These are phyloP conservation scores for Capsicum rhomboideum DNA, from an alignment of 257 asterid species.

Conservation along the genomic window DNA sequence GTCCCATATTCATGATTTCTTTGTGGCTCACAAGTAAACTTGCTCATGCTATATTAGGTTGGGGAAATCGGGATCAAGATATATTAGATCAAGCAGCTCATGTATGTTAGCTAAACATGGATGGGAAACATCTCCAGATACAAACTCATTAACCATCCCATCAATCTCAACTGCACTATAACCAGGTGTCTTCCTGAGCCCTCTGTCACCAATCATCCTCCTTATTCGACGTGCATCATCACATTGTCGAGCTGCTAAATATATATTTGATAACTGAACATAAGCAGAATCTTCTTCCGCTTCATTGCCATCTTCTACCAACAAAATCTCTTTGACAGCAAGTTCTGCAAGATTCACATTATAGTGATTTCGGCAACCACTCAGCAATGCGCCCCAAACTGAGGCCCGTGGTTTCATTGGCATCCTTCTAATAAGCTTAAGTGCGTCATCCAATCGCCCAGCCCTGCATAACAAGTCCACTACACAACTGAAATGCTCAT, in stretches of 20 bases:
- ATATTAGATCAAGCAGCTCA: conserved; percentile 14
- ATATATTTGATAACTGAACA: conserved; percentile 33
- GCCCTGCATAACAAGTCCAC: conserved; percentile 32
- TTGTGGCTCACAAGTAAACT: not conserved
- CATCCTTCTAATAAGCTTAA: conserved; percentile 27
- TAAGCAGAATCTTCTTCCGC: conserved; percentile 32
- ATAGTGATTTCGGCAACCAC: conserved; percentile 27
- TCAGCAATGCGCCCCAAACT: conserved; percentile 37
- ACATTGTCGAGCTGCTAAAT: conserved; percentile 23
- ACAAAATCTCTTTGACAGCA: conserved; percentile 26
- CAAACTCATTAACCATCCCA: conserved; percentile 29
- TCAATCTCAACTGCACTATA: conserved; percentile 32
- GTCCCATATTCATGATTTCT: not conserved
- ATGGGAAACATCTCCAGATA: conserved; percentile 31
- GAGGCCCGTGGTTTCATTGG: conserved; percentile 35
- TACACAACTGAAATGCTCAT: conserved; percentile 34
- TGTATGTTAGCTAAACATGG: conserved; percentile 15
- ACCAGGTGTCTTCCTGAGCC: conserved; percentile 30
- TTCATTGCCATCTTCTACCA: conserved; percentile 19
- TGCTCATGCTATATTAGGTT: not conserved
- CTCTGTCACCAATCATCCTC: conserved; percentile 31
- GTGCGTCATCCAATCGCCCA: conserved; percentile 22
- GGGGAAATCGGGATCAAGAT: not conserved
- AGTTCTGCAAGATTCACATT: conserved; percentile 30
- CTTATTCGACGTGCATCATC: conserved; percentile 29